Evolutionary conservation across 768 basidiomycete species (phyloP), one percentile per base, ranked within the genome.

Genomic region (Mycena galericulata): DNA sequence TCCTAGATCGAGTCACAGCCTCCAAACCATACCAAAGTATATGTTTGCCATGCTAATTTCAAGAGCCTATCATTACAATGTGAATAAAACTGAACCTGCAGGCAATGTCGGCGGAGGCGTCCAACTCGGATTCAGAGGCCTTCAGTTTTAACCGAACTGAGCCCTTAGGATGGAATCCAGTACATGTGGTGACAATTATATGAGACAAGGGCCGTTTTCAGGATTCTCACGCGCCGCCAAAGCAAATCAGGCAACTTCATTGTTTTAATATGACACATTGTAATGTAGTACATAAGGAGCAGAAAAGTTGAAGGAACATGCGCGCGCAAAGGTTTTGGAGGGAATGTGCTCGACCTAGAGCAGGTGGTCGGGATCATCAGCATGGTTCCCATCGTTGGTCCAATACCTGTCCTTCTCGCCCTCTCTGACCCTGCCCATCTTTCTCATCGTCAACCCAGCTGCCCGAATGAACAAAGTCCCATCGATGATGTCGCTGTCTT

Each of bases 361-460:
- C 43, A 59, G 57, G 45, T 59, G 57, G 43, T 59, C 57, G 57
- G 57, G 57, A 59, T 59, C 57, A 43, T 59, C 57, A 59, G 57
- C 57, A 46, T 59, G 57, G 34, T 62, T 62, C 49, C 38, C 38
- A 62, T 63, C 62, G 53, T 55, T 47, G n/a, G 62, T 29, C 53
- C 62, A 54, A 54, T 53, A 62, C 61, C 51, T 54, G 22, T 22
- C 51, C 61, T 29, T 29, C 51, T 62, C 61, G 22, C 61, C 61
- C 61, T 62, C 61, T 27, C 61, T 29, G 50, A 62, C 30, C 61
- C 61, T 53, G 4, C 61, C 61, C 61, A 62, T 62, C 61, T 27
- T n/a, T 30, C 4, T 10, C 61, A 62, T 62, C 50, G 61, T 62
- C 61, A 51, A 53, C 50, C 27, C 51, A 51, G 61, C 61, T 38